Percentiles rank a stretch among this genome's conserved stretches.
These are phyloP conservation scores for Gentiana macrophylla DNA, from an alignment of 257 asterid species.

Conservation along the genomic window DNA sequence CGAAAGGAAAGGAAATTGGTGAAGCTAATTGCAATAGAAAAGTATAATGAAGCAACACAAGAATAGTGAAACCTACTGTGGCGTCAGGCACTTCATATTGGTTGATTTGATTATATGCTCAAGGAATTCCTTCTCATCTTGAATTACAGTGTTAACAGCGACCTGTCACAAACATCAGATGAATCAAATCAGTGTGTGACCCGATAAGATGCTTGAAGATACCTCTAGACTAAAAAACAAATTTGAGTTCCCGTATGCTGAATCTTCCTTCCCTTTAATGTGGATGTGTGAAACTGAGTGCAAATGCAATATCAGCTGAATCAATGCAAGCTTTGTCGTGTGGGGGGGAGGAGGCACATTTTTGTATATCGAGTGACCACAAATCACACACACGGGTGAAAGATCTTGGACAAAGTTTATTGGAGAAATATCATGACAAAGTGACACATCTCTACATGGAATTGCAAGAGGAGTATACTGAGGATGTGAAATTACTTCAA, in stretches of 20 bases:
- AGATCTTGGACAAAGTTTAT: too few relatives aligned
- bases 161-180: slow-evolving; percentile 40
- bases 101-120: slow-evolving; percentile 93
- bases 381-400: too few relatives aligned
- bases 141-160: slow-evolving; percentile 86
- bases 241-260: neutral
- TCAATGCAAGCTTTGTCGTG: too few relatives aligned
- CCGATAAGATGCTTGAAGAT: neutral
- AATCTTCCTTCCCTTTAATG: neutral
- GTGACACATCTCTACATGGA: too few relatives aligned
- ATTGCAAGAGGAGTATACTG: too few relatives aligned
- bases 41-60: neutral
- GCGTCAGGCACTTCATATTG: slow-evolving; percentile 95
- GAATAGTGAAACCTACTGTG: slow-evolving; percentile 43
- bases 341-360: too few relatives aligned
- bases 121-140: slow-evolving; percentile 84
- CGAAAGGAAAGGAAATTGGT: too few relatives aligned
- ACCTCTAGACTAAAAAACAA: neutral
- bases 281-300: neutral
- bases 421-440: too few relatives aligned
- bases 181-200: too few relatives aligned
- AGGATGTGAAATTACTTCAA: too few relatives aligned
- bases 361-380: too few relatives aligned
- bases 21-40: neutral
- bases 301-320: too few relatives aligned